Percentiles rank a stretch among this genome's conserved stretches.
Evolutionary conservation across 495 filamentous ascomycete species (phyloP).

Genomic region (Penicillium soppii): DNA sequence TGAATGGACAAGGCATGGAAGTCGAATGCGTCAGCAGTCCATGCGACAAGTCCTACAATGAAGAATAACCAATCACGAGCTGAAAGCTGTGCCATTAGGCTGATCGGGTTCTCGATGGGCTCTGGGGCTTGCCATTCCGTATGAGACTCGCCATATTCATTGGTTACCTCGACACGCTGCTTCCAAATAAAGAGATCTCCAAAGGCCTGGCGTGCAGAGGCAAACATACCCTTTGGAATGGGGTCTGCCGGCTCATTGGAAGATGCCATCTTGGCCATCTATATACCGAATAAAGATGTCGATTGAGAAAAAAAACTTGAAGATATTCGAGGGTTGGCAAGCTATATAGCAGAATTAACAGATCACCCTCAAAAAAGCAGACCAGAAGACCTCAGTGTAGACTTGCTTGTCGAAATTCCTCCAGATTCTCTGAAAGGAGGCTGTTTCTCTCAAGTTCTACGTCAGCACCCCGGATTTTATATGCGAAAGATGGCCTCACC

Average conservation of each 20-base stretch:
- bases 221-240: conserved; percentile 55
- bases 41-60: conserved; percentile 60
- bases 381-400: background rate
- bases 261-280: conserved; percentile 3
- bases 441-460: background rate
- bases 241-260: conserved; percentile 55
- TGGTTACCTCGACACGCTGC: conserved; percentile 61
- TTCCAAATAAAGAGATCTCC: conserved; percentile 67
- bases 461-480: conserved; percentile 3
- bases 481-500: background rate
- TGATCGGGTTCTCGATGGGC: conserved; percentile 61
- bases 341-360: background rate
- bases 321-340: background rate
- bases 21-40: conserved; percentile 73
- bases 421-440: background rate
- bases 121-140: conserved; percentile 61
- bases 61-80: conserved; percentile 62
- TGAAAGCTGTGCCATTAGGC: conserved; percentile 54
- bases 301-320: background rate
- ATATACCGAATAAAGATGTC: background rate
- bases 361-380: background rate
- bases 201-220: conserved; percentile 58
- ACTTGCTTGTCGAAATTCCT: background rate
- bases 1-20: conserved; percentile 76
- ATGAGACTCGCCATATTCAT: conserved; percentile 50